Conservation (phyloP, 495 filamentous ascomycete genomes). For the Aspergillus bertholletiae region DNA sequence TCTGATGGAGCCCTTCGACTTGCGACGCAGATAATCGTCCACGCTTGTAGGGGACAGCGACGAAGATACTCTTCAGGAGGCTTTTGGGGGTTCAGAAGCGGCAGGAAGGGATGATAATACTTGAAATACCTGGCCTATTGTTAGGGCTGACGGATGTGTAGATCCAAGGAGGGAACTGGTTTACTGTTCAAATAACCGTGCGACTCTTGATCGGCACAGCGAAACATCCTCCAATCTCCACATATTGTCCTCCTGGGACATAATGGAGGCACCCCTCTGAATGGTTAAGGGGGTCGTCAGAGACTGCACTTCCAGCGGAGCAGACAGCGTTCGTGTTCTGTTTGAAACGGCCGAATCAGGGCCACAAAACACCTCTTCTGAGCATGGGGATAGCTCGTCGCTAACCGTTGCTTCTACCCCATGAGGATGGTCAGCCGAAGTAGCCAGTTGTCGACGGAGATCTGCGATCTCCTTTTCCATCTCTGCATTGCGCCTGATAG, state of each 20-base stretch:
- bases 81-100: slow-evolving; percentile 69
- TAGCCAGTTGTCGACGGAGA: slow-evolving; percentile 42
- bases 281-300: slow-evolving; percentile 39
- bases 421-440: slow-evolving; percentile 26
- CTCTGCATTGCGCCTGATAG: slow-evolving; percentile 45
- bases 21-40: slow-evolving; percentile 80
- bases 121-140: slow-evolving; percentile 57
- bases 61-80: slow-evolving; percentile 73
- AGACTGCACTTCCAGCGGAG: slow-evolving; percentile 33
- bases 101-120: slow-evolving; percentile 81
- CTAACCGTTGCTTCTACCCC: slow-evolving; percentile 25
- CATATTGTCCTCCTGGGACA: slow-evolving; percentile 36
- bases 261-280: slow-evolving; percentile 36
- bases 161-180: neutral
- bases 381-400: slow-evolving; percentile 37
- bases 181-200: slow-evolving; percentile 45
- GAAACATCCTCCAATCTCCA: slow-evolving; percentile 45
- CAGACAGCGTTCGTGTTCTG: slow-evolving; percentile 33
- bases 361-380: slow-evolving; percentile 35
- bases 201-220: slow-evolving; percentile 34
- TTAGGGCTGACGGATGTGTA: slow-evolving; percentile 9
- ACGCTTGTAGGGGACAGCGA: slow-evolving; percentile 75
- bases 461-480: slow-evolving; percentile 49
- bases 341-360: slow-evolving; percentile 29
- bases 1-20: slow-evolving; percentile 69